Evolutionary conservation across 192 early-diverging fungal genomes (phyloP), one percentile per base, ranked within the genome.

Genomic region (Coemansia sp.): DNA sequence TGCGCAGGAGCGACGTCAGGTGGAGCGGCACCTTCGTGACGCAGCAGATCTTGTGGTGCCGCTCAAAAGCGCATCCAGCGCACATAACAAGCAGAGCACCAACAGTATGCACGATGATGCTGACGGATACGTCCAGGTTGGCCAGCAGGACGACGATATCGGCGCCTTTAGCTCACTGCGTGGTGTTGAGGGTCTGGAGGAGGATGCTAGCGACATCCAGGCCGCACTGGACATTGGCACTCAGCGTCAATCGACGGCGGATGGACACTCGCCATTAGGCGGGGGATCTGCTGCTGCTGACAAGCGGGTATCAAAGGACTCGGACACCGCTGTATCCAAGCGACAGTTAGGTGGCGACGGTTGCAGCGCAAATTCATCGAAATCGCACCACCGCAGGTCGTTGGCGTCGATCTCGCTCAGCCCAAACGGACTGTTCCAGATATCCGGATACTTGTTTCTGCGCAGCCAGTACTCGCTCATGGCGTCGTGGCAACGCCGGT

Each of bases 391-490:
- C 46, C 71, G 69, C 26, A 61, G 49, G 40, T 77, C 72, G 37
- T 69, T 82, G 26, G 72, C 80, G 6, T 77, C 74, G 58, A 71
- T 82, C 11, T 85, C 68, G 68, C 76, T 69, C 41, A 84, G 58
- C 39, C 73, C 66, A 42, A 80, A 59, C 63, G 68, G 68, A 9
- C 65, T 69, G 19, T 83, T 86, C 18, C 85, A 85, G 48, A 91
- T 90, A 58, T 85, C 83, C 2, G 93, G 94, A 41, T 94, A 94
- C 62, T 70, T 96, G 15, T 94, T 90, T 68, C 88, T 94, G 73
- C 88, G 89, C 63, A 90, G 87, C 63, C 82, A 85, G 39, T 87
- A 88, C 36, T 84, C 90, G 66, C 87, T 94, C 5, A 76, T 93
- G 80, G 85, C 89, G 66, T 88, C 86, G 47, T 94, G 93, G 93